Percentiles rank a stretch among this genome's conserved stretches.
Conservation (phyloP, 2,329 filamentous ascomycete species). For the Trichoderma gracile region DNA sequence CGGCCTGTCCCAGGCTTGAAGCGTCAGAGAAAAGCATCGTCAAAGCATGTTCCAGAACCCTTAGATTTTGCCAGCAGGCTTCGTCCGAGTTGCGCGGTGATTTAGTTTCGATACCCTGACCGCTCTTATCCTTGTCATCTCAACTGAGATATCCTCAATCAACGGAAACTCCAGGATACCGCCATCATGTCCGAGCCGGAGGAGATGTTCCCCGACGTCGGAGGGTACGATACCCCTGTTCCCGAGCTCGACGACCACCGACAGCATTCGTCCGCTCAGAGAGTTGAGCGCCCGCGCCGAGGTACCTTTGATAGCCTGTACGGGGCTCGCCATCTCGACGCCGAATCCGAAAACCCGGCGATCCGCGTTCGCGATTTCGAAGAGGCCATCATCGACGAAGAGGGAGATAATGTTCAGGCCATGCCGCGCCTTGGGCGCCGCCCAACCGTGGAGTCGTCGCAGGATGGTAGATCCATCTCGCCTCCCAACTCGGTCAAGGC, state of each 20-base stretch:
- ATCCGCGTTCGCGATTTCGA: slow-evolving; percentile 76
- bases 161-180: slow-evolving; percentile 6
- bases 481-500: slow-evolving; percentile 97
- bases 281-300: slow-evolving; percentile 61
- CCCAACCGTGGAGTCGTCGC: slow-evolving; percentile 57
- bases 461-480: slow-evolving; percentile 69
- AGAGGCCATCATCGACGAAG: slow-evolving; percentile 74
- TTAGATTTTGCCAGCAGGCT: slow-evolving; percentile 36
- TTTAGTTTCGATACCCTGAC: not conserved
- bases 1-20: slow-evolving; percentile 5
- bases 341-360: slow-evolving; percentile 40
- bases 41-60: slow-evolving; percentile 36
- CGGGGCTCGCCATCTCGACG: slow-evolving; percentile 50
- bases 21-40: slow-evolving; percentile 17
- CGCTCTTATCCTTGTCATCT: slow-evolving; percentile 7
- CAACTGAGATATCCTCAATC: slow-evolving; percentile 15
- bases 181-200: slow-evolving; percentile 67
- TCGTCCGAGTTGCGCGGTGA: slow-evolving; percentile 23
- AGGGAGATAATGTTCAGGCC: slow-evolving; percentile 59
- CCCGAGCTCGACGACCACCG: slow-evolving; percentile 88
- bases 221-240: slow-evolving; percentile 68
- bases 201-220: slow-evolving; percentile 58
- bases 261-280: slow-evolving; percentile 60
- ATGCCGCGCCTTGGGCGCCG: slow-evolving; percentile 51
- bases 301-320: slow-evolving; percentile 75